These are phyloP conservation scores for Botrytis pseudocinerea DNA, from an alignment of 2,329 filamentous ascomycete species.

Conservation along the genomic window DNA sequence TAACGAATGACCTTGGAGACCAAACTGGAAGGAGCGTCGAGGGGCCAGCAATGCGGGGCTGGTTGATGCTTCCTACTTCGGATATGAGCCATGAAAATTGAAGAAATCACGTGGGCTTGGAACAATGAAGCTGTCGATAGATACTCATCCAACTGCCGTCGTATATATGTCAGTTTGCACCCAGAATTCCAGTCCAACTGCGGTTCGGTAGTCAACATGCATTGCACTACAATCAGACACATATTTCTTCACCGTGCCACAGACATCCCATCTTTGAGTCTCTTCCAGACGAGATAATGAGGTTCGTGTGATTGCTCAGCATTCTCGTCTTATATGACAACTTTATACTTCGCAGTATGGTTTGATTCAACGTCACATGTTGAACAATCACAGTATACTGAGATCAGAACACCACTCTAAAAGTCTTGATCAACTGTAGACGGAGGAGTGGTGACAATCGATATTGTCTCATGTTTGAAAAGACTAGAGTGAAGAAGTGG, in stretches of 20 bases:
- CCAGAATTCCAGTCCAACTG: background rate
- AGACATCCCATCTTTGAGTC: background rate
- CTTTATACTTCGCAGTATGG: background rate
- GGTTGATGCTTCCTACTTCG: background rate
- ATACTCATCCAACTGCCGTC: background rate
- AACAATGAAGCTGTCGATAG: background rate
- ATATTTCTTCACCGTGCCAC: too few species aligned
- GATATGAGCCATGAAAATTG: background rate
- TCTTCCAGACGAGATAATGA: background rate
- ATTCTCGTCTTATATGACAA: background rate
- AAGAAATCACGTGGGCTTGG: background rate
- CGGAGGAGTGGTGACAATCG: background rate
- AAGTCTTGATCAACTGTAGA: background rate
- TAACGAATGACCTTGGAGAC: background rate
- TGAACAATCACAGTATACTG: background rate
- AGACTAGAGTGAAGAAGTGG: too few species aligned
- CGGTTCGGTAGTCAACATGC: background rate
- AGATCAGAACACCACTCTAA: background rate
- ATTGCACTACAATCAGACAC: background rate
- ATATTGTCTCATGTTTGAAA: background rate
- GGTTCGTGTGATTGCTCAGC: too few species aligned
- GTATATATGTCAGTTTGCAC: background rate
- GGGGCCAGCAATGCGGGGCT: too few species aligned
- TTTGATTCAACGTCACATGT: background rate
- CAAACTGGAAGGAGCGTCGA: background rate